Percentiles rank a stretch among this genome's conserved stretches.
phyloP scores from a whole-genome alignment of 2,329 filamentous ascomycete species.

The Polytolypa hystricis region DNA sequence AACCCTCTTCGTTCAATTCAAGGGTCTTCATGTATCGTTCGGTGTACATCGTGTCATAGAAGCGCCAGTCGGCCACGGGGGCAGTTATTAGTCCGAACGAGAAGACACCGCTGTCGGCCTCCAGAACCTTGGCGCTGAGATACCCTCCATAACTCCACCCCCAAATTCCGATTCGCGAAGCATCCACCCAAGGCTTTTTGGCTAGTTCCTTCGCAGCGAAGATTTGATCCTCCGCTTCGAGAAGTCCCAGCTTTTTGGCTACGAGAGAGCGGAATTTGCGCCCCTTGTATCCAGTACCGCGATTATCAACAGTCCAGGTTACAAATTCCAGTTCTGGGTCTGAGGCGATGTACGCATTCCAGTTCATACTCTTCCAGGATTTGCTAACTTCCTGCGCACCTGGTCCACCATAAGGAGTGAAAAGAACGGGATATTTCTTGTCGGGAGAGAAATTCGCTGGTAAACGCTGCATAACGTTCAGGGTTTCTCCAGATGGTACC shows the following conservation, averaged over 20 bases:
- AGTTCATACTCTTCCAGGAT: conserved; percentile 44
- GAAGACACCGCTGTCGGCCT: conserved; percentile 50
- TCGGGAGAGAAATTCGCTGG: conserved; percentile 52
- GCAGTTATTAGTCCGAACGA: conserved; percentile 53
- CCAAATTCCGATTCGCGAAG: conserved; percentile 52
- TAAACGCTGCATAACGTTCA: conserved; percentile 56
- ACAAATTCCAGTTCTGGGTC: conserved; percentile 59
- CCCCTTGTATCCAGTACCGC: conserved; percentile 55
- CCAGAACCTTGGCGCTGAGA: conserved; percentile 54
- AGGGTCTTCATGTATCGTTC: conserved; percentile 62
- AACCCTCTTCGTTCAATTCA: conserved; percentile 46
- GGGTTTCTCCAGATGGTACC: conserved; percentile 48
- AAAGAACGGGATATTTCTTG: conserved; percentile 56
- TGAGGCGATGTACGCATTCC: conserved; percentile 53
- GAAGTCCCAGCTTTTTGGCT: conserved; percentile 47
- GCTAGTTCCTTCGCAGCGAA: conserved; percentile 52
- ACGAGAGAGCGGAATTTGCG: conserved; percentile 51
- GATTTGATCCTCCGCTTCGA: conserved; percentile 57
- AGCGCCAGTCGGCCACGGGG: conserved; percentile 57
- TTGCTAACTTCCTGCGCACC: conserved; percentile 52
- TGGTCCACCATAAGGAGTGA: conserved; percentile 59
- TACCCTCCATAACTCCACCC: conserved; percentile 62
- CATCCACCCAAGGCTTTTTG: conserved; percentile 44
- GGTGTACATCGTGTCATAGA: conserved; percentile 62
- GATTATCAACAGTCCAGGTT: conserved; percentile 57